Base-by-base conservation (phyloP, 352 stramenopile species). In the Saprolegnia diclina region DNA sequence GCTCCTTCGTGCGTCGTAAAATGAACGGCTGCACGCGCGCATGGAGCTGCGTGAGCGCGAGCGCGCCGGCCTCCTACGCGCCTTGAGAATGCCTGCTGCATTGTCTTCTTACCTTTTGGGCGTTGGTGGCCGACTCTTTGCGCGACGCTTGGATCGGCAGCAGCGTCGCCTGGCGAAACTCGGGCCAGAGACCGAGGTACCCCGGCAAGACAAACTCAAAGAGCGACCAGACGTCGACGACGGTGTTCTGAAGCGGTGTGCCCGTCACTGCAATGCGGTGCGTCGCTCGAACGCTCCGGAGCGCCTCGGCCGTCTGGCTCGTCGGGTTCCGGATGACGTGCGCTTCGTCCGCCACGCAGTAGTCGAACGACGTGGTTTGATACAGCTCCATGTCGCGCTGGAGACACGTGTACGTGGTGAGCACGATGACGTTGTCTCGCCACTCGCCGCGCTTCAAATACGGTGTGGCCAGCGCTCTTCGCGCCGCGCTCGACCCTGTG, bases 141-240 rank as follows among this genome's bases (percentile, higher is more conserved):
- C 78, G 76, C 1, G 84, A 81, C 29, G 78, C 79, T 0, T 74
- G 74, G 38, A 94, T 92, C 14, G 86, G 84, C 7, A 81, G 64
- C 38, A 87, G 81, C 73, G 83, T 90, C 18, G 89, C 72, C 5
- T 74, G 71, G 11, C 83, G 84, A 70, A 92, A 93, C 0, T 66
- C 55, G 13, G 57, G 16, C 24, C 94, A 96, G 2, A 92, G 88
- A 18, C 96, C 96, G 35, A 99, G 84, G 72, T 98, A 99, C 26
- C 97, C 96, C 26, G 97, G 96, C 95, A 99, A 97, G 0, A 99
- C 65, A 48, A 99, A 99, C 64, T 98, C 89, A 76, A 99, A 99
- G 3, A 98, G 78, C 46, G 94, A 86, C 96, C 96, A 99, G 38
- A 99, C 72, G 64, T 99, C 97, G 16, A 91, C 79, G 5, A 99